Evolutionary conservation across 495 filamentous ascomycete genomes (phyloP).

Genomic region (Hyphodiscus hymeniophilus): DNA sequence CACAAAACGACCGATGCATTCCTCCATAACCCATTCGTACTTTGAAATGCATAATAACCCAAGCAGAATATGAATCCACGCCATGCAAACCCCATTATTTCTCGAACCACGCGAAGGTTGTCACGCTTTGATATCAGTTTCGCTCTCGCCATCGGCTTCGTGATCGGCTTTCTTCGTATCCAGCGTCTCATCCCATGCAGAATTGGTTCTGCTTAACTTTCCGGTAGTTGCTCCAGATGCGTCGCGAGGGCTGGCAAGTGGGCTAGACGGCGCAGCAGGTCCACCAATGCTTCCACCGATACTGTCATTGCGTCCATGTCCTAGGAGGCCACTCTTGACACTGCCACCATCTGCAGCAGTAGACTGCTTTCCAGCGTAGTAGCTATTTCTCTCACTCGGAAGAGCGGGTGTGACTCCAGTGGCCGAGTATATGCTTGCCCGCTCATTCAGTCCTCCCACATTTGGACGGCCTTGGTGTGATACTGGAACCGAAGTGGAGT

Average conservation of each 20-base stretch:
- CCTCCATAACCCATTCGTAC: background rate
- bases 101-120: background rate
- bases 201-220: constrained; percentile 43
- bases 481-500: constrained; percentile 18
- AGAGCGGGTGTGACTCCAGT: constrained; percentile 59
- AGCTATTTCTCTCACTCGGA: constrained; percentile 70
- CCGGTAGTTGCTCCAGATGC: constrained; percentile 11
- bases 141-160: constrained; percentile 9
- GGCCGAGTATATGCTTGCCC: constrained; percentile 79
- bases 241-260: constrained; percentile 36
- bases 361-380: constrained; percentile 63
- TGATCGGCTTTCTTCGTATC: constrained; percentile 6
- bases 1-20: background rate
- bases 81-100: background rate
- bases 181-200: constrained; percentile 28
- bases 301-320: constrained; percentile 75
- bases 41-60: background rate
- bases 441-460: constrained; percentile 60
- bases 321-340: constrained; percentile 65
- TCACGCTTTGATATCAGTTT: constrained; percentile 1
- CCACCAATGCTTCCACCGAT: constrained; percentile 68
- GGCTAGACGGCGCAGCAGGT: constrained; percentile 42
- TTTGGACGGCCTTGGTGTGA: constrained; percentile 43
- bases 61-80: background rate
- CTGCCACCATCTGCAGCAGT: constrained; percentile 63